Evolutionary conservation across 2,329 filamentous ascomycete genomes (phyloP).

Genomic region (Ophiostoma sp.): DNA sequence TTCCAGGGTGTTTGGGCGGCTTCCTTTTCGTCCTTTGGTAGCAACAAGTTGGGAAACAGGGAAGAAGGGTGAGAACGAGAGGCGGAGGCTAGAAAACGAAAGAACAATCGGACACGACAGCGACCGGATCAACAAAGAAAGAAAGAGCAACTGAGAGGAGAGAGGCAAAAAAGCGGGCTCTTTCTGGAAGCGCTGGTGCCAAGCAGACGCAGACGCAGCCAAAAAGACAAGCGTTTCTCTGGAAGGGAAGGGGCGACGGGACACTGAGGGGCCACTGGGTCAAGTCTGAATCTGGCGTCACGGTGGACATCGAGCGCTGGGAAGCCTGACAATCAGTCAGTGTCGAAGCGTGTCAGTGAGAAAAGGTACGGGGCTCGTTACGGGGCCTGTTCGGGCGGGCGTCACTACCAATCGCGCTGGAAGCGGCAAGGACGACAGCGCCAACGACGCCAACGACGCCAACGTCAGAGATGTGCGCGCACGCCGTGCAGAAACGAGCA

Average conservation of each 20-base stretch:
- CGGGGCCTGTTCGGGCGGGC: not conserved
- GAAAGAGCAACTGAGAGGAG: not conserved
- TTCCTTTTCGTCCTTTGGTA: not conserved
- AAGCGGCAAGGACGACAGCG: constrained; percentile 15
- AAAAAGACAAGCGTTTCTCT: not conserved
- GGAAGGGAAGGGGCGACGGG: constrained; percentile 12
- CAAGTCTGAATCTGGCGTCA: constrained; percentile 3
- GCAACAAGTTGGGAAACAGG: not conserved
- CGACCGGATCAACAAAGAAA: not conserved
- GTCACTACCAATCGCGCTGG: not conserved
- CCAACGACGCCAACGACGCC: constrained; percentile 12
- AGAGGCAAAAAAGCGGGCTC: not conserved
- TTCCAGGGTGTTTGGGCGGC: not conserved
- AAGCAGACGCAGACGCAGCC: not conserved
- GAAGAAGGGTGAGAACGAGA: not conserved
- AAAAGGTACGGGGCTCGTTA: not conserved
- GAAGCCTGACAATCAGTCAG: constrained; percentile 1
- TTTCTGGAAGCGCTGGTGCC: constrained; percentile 7
- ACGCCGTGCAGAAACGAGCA: not conserved
- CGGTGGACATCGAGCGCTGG: not conserved
- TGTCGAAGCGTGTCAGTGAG: not conserved
- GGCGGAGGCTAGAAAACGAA: not conserved
- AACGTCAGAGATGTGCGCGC: constrained; percentile 15
- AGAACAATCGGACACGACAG: not conserved
- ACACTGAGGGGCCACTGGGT: not conserved